These are phyloP conservation scores for Saprolegnia parasitica DNA, from an alignment of 352 stramenopile genomes.

Conservation along the genomic window DNA sequence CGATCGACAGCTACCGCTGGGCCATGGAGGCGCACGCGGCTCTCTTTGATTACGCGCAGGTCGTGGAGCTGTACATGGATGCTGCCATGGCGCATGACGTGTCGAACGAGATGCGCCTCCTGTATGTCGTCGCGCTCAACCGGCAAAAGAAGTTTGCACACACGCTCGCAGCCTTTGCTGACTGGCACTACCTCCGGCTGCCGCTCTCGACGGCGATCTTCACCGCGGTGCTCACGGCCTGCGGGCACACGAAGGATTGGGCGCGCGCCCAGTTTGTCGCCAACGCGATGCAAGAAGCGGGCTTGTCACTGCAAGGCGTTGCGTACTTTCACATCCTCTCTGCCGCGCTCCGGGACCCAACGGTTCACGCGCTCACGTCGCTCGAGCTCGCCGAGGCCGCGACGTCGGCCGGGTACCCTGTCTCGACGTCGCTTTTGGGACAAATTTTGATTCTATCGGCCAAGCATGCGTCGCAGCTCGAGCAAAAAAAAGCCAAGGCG, in stretches of 20 bases:
- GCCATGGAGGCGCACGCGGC: conserved; percentile 37
- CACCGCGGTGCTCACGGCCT: conserved; percentile 14
- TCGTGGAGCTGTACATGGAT: conserved; percentile 18
- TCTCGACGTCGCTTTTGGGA: conserved; percentile 7
- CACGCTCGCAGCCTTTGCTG: not conserved
- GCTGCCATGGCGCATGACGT: not conserved
- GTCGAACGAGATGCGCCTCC: not conserved
- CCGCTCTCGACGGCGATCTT: not conserved
- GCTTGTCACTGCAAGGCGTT: not conserved
- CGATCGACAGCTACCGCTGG: not conserved
- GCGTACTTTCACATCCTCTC: conserved; percentile 21
- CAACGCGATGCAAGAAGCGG: not conserved
- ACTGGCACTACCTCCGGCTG: not conserved
- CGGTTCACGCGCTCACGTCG: not conserved
- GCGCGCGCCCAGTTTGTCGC: not conserved
- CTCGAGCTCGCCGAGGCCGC: conserved; percentile 14
- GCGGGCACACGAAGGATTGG: conserved; percentile 19
- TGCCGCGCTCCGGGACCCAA: not conserved
- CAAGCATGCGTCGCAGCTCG: not conserved
- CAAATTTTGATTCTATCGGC: conserved; percentile 1
- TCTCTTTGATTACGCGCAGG: conserved; percentile 67
- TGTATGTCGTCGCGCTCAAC: conserved; percentile 20
- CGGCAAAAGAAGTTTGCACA: conserved; percentile 6
- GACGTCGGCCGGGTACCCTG: not conserved
- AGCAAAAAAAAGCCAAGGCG: not conserved